Conservation (phyloP, 1,139 yeast genomes). For the Magnusiomyces tetraspermus region DNA sequence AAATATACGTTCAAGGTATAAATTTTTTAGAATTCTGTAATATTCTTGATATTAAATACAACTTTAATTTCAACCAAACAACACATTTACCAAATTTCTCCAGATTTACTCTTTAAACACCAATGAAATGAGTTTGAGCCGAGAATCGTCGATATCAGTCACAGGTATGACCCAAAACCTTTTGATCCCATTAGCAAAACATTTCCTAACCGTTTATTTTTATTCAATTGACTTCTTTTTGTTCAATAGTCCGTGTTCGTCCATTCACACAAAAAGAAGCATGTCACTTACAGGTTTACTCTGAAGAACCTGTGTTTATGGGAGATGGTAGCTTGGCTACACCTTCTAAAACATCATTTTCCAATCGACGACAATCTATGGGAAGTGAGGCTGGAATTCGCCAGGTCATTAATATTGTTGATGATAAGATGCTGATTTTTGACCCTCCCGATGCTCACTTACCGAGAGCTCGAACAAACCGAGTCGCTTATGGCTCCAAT, state of each 20-base stretch:
- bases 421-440: constrained; percentile 79
- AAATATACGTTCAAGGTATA: no score
- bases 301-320: constrained; percentile 35
- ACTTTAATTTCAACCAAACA: neutral
- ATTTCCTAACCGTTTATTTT: neutral
- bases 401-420: constrained; percentile 71
- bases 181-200: no score
- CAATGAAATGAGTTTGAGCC: constrained; percentile 16
- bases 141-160: constrained; percentile 64
- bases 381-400: constrained; percentile 42
- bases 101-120: neutral
- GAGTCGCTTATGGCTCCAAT: constrained; percentile 43
- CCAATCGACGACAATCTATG: constrained; percentile 18
- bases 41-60: no score
- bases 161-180: no score
- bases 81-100: neutral
- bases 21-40: no score
- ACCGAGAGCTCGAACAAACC: constrained; percentile 53
- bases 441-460: constrained; percentile 71
- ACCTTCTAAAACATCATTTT: constrained; percentile 14
- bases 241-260: constrained; percentile 57
- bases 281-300: constrained; percentile 33
- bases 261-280: constrained; percentile 64
- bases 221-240: neutral
- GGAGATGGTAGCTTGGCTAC: constrained; percentile 47